Base-by-base conservation (phyloP, 164 flowering plant genomes). In the Buxus sempervirens region DNA sequence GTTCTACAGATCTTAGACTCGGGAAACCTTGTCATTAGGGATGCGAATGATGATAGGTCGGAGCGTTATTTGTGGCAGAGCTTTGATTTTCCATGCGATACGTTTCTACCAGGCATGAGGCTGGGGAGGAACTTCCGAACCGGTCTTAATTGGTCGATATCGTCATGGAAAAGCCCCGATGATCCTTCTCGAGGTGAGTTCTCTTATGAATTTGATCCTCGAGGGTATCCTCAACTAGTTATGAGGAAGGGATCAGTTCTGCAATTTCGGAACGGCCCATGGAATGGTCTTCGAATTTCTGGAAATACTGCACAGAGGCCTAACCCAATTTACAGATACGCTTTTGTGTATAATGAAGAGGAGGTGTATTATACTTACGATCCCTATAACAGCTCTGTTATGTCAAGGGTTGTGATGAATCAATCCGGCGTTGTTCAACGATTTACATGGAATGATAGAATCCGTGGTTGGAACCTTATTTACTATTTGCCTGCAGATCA, bases 231-330 rank as follows among this genome's bases (percentile, higher is more conserved):
- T 0, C 81, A 84, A 63, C 9, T 70, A 0, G 69, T 69, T 49
- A 1, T 86, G 9, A 21, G 24, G 58, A 58, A 66, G 6, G 26
- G 60, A 2, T 45, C 59, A 2, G 1, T 20, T 0, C 19, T 7
- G 0, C 7, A 10, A 7, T 83, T 75, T 51, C 72, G 90, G 24
- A 79, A 81, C 36, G 93, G 96, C 2, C 87, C 90, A 1, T 88
- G 88, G 90, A 82, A 82, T 57, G 93, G 93, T 0, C 10, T 59
- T 0, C 54, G 83, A 36, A 88, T 83, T 41, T 85, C 85, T 22
- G 93, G 93, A 0, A 80, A 84, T 0, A 90, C 90, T 5, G 83
- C 77, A 16, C 79, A 82, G 90, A 65, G 70, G 0, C 24, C 74
- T 0, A 41, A 27, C 0, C 1, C 66, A 6, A 45, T 56, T 10